Conservation (phyloP, 352 stramenopile genomes). For the Thalassiosira hispida region DNA sequence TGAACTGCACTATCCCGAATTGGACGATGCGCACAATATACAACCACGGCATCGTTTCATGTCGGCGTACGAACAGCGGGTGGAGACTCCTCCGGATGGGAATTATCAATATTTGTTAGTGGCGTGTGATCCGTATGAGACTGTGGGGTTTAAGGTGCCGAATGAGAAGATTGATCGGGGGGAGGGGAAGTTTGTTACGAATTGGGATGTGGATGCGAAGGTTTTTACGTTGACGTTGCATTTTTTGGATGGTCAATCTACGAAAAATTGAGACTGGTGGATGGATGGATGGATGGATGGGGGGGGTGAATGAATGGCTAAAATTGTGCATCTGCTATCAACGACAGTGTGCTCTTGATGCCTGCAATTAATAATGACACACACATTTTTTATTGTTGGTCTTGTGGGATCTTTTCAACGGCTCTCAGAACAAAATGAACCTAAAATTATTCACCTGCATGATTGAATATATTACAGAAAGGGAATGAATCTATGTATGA, state of each 20-base stretch:
- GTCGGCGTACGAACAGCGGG: conserved; percentile 98
- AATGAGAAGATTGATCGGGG: conserved; percentile 95
- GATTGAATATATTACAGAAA: no score
- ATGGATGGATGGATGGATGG: no score
- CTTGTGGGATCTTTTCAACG: no score
- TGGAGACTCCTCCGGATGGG: conserved; percentile 94
- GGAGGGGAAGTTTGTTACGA: conserved; percentile 95
- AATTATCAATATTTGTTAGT: conserved; percentile 96
- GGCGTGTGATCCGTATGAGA: conserved; percentile 99
- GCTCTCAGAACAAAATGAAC: no score
- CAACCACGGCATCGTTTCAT: conserved; percentile 99
- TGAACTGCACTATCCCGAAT: conserved; percentile 96
- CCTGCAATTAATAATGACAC: no score
- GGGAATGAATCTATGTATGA: no score
- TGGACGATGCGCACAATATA: conserved; percentile 85
- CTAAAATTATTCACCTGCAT: no score
- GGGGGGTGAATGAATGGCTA: no score
- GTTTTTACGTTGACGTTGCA: conserved; percentile 93
- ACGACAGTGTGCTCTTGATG: no score
- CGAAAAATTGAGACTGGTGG: background rate
- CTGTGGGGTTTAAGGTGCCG: conserved; percentile 98
- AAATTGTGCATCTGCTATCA: no score
- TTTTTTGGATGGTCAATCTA: conserved; percentile 73
- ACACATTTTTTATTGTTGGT: no score
- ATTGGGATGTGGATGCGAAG: conserved; percentile 96